Evolutionary conservation across 225 moss, liverwort and hornwort species (phyloP), one percentile per base, ranked within the genome.

Genomic region (Lunularia cruciata): DNA sequence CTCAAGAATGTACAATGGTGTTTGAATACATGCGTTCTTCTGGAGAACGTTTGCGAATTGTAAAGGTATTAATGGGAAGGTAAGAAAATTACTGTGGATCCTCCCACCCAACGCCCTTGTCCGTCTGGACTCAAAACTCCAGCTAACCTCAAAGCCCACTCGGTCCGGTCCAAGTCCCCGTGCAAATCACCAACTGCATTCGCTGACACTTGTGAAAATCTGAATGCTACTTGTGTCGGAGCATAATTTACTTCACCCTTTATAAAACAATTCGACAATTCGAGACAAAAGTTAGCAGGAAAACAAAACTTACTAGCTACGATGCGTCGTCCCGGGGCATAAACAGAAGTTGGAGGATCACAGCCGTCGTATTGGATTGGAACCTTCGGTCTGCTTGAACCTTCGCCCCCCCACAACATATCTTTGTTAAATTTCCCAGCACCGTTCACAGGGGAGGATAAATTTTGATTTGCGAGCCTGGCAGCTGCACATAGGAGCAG

Each of bases 141-240:
- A 63, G 95, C 89, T 32, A 96, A 74, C 68, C 79, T 88, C 58
- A 96, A 76, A 32, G 95, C 78, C 64, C 86, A 78, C 62, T 83
- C 85, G 27, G 95, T 79, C 64, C 90, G 87, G 36, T 85, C 84
- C 45, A 90, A 71, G 67, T 96, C 95, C 38, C 95, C 95, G 39
- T 96, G 95, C 57, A 96, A 70, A 78, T 96, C 95, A 76, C 95
- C 95, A 77, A 96, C 95, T 94, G 86, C 60, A 72, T 34, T 22
- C 36, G 38, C 18, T 33, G 11, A 1, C n/a, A n/a, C 8, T 3
- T 0, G n/a, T 51, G 22, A 51, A 25, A 34, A 5, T 8, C 9
- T 36, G 47, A 48, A 8, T n/a, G n/a, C n/a, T n/a, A n/a, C n/a
- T n/a, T n/a, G n/a, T n/a, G n/a, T n/a, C n/a, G n/a, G n/a, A n/a